Evolutionary conservation across 2,329 filamentous ascomycete genomes (phyloP).

Genomic region (Bipolaris sorokiniana): DNA sequence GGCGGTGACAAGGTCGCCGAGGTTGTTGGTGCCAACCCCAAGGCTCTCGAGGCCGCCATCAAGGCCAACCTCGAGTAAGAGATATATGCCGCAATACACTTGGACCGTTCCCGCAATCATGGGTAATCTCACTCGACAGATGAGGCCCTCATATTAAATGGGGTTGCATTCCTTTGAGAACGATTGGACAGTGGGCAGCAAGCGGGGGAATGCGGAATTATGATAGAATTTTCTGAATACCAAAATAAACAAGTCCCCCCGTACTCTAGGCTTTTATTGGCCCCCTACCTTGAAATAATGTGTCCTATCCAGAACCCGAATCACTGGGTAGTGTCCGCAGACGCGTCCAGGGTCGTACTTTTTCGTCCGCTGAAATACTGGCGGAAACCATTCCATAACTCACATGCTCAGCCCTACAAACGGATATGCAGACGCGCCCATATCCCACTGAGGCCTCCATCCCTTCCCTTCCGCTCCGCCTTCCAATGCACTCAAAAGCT

Average conservation of each 20-base stretch:
- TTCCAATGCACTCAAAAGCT: constrained; percentile 11
- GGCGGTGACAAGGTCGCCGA: constrained; percentile 73
- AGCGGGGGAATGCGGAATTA: constrained; percentile 19
- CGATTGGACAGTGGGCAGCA: constrained; percentile 2
- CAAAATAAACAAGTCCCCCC: constrained; percentile 2
- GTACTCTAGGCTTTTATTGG: background rate
- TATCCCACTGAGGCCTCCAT: constrained; percentile 26
- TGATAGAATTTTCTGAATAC: constrained; percentile 25
- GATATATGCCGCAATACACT: constrained; percentile 21
- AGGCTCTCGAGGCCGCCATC: constrained; percentile 64
- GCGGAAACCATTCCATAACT: background rate
- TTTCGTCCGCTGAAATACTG: no score
- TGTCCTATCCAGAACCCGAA: background rate
- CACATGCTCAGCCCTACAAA: constrained; percentile 15
- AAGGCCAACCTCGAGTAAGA: constrained; percentile 40
- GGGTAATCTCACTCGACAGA: constrained; percentile 15
- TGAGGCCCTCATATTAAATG: constrained; percentile 18
- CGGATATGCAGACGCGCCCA: constrained; percentile 30
- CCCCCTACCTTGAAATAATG: no score
- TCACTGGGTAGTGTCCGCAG: background rate
- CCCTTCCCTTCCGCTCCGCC: constrained; percentile 1
- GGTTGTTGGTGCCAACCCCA: constrained; percentile 82
- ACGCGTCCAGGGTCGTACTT: background rate
- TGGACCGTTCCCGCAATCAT: constrained; percentile 7
- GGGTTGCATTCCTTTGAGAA: background rate